Conservation (phyloP, 495 filamentous ascomycete genomes). For the Emericellopsis terricola region DNA sequence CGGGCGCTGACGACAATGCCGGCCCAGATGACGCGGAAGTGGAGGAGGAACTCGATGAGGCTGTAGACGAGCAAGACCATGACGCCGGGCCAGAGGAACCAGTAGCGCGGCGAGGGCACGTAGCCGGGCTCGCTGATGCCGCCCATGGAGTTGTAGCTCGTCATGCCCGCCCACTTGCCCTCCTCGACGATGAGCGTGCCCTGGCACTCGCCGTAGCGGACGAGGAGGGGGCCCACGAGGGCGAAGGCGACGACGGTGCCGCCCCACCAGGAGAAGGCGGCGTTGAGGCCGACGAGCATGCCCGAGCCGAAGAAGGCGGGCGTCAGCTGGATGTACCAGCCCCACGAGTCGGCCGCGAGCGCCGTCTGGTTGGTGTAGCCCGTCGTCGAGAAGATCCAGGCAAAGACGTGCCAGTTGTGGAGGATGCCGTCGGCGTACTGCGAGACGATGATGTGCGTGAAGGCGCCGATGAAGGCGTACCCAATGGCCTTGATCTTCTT, state of each 20-base stretch:
- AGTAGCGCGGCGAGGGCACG: constrained; percentile 33
- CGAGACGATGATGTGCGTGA: constrained; percentile 31
- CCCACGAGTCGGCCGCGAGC: constrained; percentile 37
- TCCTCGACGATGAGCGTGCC: constrained; percentile 19
- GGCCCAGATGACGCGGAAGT: constrained; percentile 40
- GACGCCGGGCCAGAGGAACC: constrained; percentile 44
- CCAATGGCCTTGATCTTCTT: constrained; percentile 31
- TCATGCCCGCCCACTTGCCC: constrained; percentile 23
- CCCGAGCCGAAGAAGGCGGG: constrained; percentile 42
- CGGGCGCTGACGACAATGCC: constrained; percentile 32
- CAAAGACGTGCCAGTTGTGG: constrained; percentile 42
- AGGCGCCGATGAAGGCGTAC: constrained; percentile 23
- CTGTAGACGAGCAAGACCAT: constrained; percentile 44
- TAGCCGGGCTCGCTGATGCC: constrained; percentile 15
- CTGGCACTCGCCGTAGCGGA: constrained; percentile 24
- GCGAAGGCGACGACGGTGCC: constrained; percentile 40
- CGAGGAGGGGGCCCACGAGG: constrained; percentile 36
- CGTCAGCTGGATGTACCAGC: constrained; percentile 37
- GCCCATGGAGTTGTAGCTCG: constrained; percentile 26
- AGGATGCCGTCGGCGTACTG: constrained; percentile 38
- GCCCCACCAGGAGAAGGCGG: constrained; percentile 34
- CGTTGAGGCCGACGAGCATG: constrained; percentile 40
- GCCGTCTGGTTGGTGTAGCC: constrained; percentile 24
- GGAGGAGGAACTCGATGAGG: constrained; percentile 40
- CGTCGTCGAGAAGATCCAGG: constrained; percentile 36